A percentile compares a stretch with the other conserved stretches of the same genome.
Evolutionary conservation across 106 monocot genomes (phyloP).

Genomic region (Platanthera zijinensis): DNA sequence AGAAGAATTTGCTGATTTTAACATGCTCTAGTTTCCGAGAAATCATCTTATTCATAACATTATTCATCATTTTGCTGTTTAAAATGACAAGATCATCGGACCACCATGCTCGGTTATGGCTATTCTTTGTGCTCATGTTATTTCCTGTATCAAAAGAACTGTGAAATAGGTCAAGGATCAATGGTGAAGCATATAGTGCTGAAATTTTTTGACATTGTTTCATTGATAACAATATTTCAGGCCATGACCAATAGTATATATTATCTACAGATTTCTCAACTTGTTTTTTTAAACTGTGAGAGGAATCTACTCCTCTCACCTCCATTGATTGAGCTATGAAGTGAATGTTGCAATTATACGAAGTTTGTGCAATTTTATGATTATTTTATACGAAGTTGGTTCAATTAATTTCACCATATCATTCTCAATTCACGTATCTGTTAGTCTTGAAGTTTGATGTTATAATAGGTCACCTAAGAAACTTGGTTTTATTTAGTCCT

Average conservation of each 20-base stretch:
- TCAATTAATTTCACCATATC: no score
- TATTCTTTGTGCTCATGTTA: constrained; percentile 11
- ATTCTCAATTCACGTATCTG: no score
- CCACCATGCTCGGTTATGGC: constrained; percentile 58
- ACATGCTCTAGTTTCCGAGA: constrained; percentile 37
- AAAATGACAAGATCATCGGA: constrained; percentile 59
- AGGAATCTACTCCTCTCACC: constrained; percentile 16
- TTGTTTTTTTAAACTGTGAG: constrained; percentile 26
- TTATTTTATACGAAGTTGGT: no score
- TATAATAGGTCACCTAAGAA: no score
- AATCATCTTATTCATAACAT: constrained; percentile 29
- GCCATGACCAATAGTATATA: constrained; percentile 63
- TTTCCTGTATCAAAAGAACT: constrained; percentile 65
- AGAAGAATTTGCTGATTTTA: constrained; percentile 49
- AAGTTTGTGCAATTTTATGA: no score
- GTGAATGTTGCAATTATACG: constrained; percentile 12
- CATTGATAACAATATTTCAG: constrained; percentile 41
- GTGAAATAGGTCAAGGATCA: constrained; percentile 38
- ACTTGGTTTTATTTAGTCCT: no score
- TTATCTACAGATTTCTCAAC: constrained; percentile 36
- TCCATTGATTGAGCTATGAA: constrained; percentile 18
- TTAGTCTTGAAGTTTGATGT: no score
- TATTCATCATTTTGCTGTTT: constrained; percentile 20
- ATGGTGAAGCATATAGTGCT: constrained; percentile 14
- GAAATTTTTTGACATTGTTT: constrained; percentile 56